These are phyloP conservation scores for Petasospora fabianii DNA, from an alignment of 1,139 yeast genomes.

Conservation along the genomic window DNA sequence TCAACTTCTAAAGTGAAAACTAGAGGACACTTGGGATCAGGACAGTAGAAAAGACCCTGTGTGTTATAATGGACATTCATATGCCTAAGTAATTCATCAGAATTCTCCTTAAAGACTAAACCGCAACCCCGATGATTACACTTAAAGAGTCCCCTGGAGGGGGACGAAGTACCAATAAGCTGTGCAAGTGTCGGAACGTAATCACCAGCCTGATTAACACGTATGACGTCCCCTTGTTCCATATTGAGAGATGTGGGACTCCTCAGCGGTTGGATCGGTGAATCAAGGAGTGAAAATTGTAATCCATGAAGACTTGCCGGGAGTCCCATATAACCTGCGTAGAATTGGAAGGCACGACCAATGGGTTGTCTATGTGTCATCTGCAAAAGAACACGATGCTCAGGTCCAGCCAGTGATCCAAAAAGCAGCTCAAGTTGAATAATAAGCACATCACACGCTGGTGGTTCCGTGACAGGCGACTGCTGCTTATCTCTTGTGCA, in stretches of 20 bases:
- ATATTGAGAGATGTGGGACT: neutral
- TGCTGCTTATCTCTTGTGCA: no score
- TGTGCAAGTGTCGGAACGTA: neutral
- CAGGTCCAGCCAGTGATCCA: slow-evolving; percentile 1
- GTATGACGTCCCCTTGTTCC: slow-evolving; percentile 8
- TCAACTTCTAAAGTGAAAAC: slow-evolving; percentile 3
- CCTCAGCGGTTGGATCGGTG: neutral
- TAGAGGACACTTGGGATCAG: slow-evolving; percentile 1
- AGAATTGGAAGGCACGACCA: slow-evolving; percentile 1
- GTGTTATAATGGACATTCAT: slow-evolving; percentile 10
- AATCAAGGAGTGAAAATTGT: slow-evolving; percentile 1
- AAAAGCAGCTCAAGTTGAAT: slow-evolving; percentile 5
- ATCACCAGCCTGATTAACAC: slow-evolving; percentile 1
- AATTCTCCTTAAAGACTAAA: slow-evolving; percentile 1
- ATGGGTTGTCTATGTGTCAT: neutral
- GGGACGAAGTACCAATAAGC: neutral
- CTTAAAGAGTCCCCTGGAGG: slow-evolving; percentile 1
- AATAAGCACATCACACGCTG: slow-evolving; percentile 1
- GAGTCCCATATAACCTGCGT: slow-evolving; percentile 3
- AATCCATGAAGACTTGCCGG: slow-evolving; percentile 1
- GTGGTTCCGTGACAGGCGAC: slow-evolving; percentile 1
- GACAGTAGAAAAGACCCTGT: slow-evolving; percentile 5
- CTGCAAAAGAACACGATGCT: slow-evolving; percentile 1
- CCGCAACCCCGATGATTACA: slow-evolving; percentile 9
- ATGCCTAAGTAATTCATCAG: slow-evolving; percentile 7